phyloP scores from a whole-genome alignment of 2,329 filamentous ascomycete species.

The Epicoccum nigrum region DNA sequence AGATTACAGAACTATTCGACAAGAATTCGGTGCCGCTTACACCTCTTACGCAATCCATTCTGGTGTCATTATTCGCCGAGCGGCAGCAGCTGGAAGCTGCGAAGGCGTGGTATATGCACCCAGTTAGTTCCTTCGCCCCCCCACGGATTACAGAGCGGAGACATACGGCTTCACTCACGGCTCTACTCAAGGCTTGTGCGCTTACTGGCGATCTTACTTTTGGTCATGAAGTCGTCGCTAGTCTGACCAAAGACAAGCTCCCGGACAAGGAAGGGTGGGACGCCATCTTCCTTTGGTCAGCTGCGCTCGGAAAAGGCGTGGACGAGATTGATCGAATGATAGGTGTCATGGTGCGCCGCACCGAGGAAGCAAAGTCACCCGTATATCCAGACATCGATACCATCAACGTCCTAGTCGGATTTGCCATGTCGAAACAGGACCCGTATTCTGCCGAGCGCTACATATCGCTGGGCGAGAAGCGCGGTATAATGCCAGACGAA shows the following conservation, averaged over 20 bases:
- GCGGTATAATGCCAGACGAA: conserved; percentile 70
- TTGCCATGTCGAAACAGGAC: conserved; percentile 73
- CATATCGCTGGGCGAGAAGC: conserved; percentile 68
- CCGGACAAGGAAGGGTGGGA: conserved; percentile 68
- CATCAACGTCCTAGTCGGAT: conserved; percentile 77
- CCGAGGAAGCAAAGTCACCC: conserved; percentile 52
- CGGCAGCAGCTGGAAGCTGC: conserved; percentile 65
- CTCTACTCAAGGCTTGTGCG: conserved; percentile 65
- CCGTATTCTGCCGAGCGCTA: conserved; percentile 76
- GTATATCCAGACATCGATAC: conserved; percentile 68
- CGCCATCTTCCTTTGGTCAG: conserved; percentile 75
- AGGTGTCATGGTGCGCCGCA: conserved; percentile 64
- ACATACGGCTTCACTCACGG: conserved; percentile 56
- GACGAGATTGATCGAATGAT: conserved; percentile 78
- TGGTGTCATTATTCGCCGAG: conserved; percentile 68
- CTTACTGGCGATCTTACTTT: conserved; percentile 35
- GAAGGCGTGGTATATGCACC: conserved; percentile 70
- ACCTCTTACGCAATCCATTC: conserved; percentile 51
- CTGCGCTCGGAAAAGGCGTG: conserved; percentile 71
- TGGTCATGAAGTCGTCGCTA: conserved; percentile 52
- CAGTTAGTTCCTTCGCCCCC: too few relatives aligned
- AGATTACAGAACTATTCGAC: conserved; percentile 61
- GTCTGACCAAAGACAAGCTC: conserved; percentile 40
- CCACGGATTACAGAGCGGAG: too few relatives aligned
- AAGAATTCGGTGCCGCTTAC: conserved; percentile 48